Evolutionary conservation across 768 basidiomycete species (phyloP), one percentile per base, ranked within the genome.

Genomic region (Leccinum longicurvipes): DNA sequence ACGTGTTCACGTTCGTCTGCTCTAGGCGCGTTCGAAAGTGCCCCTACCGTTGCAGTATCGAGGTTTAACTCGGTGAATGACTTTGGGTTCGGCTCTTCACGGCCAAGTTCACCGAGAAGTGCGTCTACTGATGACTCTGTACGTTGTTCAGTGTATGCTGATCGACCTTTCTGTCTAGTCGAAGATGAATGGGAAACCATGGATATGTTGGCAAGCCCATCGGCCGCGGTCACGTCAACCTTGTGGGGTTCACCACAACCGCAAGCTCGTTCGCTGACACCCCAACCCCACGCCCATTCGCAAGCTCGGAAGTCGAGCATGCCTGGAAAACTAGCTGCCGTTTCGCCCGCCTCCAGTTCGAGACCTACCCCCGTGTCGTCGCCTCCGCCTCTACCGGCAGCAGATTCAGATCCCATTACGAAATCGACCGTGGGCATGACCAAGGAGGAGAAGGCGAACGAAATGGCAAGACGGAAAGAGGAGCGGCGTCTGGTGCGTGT

Each of bases 361-460:
- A 59, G 62, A 5, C 54, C 64, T 9, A 73, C 72, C 3, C 68
- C 66, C 1, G 17, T 68, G 24, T 59, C 71, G 3, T 73, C 67
- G 1, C 56, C 69, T 10, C 57, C 48, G 0, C 53, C 59, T 8
- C 53, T 53, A 0, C 50, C 51, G 1, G 42, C 41, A 2, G 32
- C 44, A 10, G 66, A 66, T 19, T 23, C 62, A 1, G 56, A 66
- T 34, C 34, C 59, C 9, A 54, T 44, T 3, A 19, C 56, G 4
- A 64, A 56, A 50, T 74, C 77, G 53, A 72, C 80, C 25, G 71
- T 69, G 1, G 75, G 74, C 0, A 77, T 93, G 79, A 80, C 82
- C 25, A 97, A 93, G 70, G 96, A 97, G 70, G 93, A 95, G 62
- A 96, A 90, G 71, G 91, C 91, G 2, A 85, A 84, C n/a, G 93